These are phyloP conservation scores for Symbiodinium natans DNA, from an alignment of 73 alveolate genomes.

Conservation along the genomic window DNA sequence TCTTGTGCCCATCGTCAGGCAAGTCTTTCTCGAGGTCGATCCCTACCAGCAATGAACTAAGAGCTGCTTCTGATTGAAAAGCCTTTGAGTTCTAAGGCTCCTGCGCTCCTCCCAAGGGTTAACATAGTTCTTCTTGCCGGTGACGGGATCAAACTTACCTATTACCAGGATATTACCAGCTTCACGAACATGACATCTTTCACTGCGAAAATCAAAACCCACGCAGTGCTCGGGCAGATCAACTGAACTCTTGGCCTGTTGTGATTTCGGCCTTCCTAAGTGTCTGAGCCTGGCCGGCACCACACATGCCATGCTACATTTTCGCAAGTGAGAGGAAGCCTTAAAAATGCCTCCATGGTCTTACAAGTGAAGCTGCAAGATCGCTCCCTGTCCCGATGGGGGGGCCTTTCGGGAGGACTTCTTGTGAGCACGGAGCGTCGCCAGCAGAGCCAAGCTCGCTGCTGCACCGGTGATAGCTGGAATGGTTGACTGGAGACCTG, in stretches of 20 bases:
- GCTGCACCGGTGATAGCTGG: not conserved
- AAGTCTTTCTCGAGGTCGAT: conserved; percentile 45
- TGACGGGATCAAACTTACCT: conserved; percentile 46
- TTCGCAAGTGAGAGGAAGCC: no score
- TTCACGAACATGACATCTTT: no score
- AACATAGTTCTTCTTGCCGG: conserved; percentile 65
- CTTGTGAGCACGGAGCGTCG: not conserved
- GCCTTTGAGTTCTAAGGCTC: not conserved
- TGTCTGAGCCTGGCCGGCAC: conserved; percentile 23
- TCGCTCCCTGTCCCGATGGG: no score
- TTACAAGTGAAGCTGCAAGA: no score
- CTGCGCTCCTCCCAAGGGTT: conserved; percentile 69
- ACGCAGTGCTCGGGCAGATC: no score
- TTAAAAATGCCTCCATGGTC: no score
- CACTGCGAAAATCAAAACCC: no score
- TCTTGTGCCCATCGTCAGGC: not conserved
- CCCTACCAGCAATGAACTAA: not conserved
- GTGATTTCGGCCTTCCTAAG: conserved; percentile 41
- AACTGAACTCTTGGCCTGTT: no score
- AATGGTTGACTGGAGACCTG: not conserved
- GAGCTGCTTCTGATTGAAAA: not conserved
- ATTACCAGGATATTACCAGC: no score
- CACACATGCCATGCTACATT: not conserved
- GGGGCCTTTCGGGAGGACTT: not conserved
- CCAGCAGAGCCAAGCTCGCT: not conserved